Base-by-base conservation (phyloP, 1,139 yeast genomes). In the Debaryomyces sp. region DNA sequence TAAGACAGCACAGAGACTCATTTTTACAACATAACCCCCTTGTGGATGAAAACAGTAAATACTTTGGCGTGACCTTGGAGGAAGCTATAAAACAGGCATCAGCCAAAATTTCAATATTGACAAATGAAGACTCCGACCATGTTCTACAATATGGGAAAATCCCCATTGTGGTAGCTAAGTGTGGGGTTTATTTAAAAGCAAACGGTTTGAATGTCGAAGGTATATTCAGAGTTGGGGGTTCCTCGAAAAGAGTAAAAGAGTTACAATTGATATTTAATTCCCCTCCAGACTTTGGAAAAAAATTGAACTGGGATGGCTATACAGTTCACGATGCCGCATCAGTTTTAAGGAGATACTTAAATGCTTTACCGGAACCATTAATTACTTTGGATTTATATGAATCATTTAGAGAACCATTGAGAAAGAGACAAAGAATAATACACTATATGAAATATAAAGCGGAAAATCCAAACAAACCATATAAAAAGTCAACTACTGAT, bases 241-340 rank as follows among this genome's bases (percentile, higher is more conserved):
- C 96, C 12, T 86, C 92, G 22, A 87, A 90, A 62, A 78, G 99
- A 47, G 84, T 94, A 41, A 89, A 89, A 59, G 96, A 90, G 58
- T 73, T 94, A 44, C 98, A 94, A 66, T 78, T 81, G 36, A 77
- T 87, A 7, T 94, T 94, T 71, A 89, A 92, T 52, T 73, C 87
- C 2, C 91, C 97, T 1, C 98, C 98, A 0, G 84, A 83, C 52
- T 95, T 85, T 63, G 99, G 99, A 22, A 82, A 90, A 51, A 88
- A 87, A 56, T 77, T 92, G 41, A 82, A 79, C 54, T 94, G 99
- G 99, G 90, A 88, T 47, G 95, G 96, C 0, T 94, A 84, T 67
- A 90, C 91, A 4, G 98, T 94, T n/a, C 99, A 95, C 68, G 99
- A 95, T 67, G 97, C 97, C 1, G 97, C 98, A 2, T 89, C 96